Evolutionary conservation across 2,329 filamentous ascomycete species (phyloP), one percentile per base, ranked within the genome.

Genomic region (Verticillium isaacii): DNA sequence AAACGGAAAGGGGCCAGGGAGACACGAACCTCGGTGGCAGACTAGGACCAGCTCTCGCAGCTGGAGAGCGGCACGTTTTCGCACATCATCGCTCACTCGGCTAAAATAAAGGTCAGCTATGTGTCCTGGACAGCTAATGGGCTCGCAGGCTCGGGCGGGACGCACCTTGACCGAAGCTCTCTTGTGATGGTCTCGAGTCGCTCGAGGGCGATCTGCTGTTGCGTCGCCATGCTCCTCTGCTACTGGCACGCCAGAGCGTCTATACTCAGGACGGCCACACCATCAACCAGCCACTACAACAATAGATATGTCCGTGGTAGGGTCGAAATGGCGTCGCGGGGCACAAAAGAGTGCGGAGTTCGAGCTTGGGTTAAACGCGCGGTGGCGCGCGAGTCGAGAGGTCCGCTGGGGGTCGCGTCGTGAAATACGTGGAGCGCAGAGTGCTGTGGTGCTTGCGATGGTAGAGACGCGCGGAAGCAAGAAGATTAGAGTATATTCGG

Each of bases 111-210:
- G 34, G 57, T 61, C 36, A 66, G 50, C 60, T 57, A 15, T 12
- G 9, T 23, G 12, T 25, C 15, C 3, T 14, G n/a, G 11, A 23
- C 3, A 17, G 19, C 7, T n/a, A 54, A 54, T 54, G 11, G 50
- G n/a, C 7, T 5, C 6, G 9, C 12, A 55, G 23, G 17, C 19
- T 12, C 23, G 29, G 23, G 9, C 56, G 19, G 55, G 61, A 65
- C 75, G 62, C 69, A 86, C 84, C 82, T 82, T 63, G 83, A 85
- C 67, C 80, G 81, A 37, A 86, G 76, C 65, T 85, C 84, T 65
- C 82, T 81, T 15, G 80, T 78, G 64, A 85, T 78, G 60, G 78
- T 75, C 61, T 87, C 84, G 60, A 86, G 79, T 66, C 79, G 79
- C 73, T 84, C 81, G 62, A 85, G 76, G 67, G 83, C 82, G 70